These are phyloP conservation scores for Omphalea diandra DNA, from an alignment of 441 rosid species.

Conservation along the genomic window DNA sequence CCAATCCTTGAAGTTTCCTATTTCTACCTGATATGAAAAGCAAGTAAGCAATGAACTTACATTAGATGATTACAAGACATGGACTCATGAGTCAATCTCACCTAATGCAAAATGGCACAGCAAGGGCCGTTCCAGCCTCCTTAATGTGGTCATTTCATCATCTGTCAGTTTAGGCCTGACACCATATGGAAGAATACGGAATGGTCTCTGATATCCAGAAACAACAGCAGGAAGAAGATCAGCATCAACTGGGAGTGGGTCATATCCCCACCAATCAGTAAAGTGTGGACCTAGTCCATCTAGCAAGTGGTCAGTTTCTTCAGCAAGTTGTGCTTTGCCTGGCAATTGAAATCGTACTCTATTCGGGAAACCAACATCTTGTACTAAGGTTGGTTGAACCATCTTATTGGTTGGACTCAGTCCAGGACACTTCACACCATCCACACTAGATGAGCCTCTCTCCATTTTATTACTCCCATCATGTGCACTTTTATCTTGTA, in stretches of 20 bases:
- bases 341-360: conserved; percentile 85
- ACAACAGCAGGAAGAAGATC: conserved; percentile 90
- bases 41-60: conserved; percentile 22
- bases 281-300: conserved; percentile 94
- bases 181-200: conserved; percentile 96
- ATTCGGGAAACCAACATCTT: conserved; percentile 74
- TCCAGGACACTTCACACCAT: conserved; percentile 27
- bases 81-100: conserved; percentile 32
- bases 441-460: conserved; percentile 26
- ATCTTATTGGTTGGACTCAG: conserved; percentile 26
- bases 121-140: conserved; percentile 86
- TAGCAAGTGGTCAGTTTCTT: conserved; percentile 77
- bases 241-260: conserved; percentile 91
- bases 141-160: conserved; percentile 93
- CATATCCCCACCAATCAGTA: conserved; percentile 96
- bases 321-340: conserved; percentile 73
- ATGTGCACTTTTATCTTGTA: conserved; percentile 27
- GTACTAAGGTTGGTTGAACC: conserved; percentile 40
- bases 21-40: conserved; percentile 65
- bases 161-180: conserved; percentile 71
- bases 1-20: conserved; percentile 87
- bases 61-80: conserved; percentile 13
- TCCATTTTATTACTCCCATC: conserved; percentile 26
- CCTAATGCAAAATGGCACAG: conserved; percentile 95
- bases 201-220: conserved; percentile 80